These are phyloP conservation scores for Chenopodium berlandieri DNA, from an alignment of 148 eudicot species.

Conservation along the genomic window DNA sequence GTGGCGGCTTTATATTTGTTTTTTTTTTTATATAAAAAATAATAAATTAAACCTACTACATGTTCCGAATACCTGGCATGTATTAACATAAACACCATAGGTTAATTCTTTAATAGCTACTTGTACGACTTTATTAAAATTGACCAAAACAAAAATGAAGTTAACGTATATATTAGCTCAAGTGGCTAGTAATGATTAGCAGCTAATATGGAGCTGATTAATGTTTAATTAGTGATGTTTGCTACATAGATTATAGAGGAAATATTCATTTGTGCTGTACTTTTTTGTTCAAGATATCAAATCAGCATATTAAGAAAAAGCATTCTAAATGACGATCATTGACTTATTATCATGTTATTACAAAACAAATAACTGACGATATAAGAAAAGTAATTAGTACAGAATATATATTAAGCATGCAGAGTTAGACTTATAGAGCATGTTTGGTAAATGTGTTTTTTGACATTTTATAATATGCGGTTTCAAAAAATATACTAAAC, in stretches of 20 bases:
- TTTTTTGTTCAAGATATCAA: not conserved
- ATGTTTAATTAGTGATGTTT: not conserved
- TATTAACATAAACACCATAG: not conserved
- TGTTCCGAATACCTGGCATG: conserved; percentile 5
- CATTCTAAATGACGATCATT: no score
- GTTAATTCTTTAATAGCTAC: not conserved
- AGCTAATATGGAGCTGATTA: not conserved
- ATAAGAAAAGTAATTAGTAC: no score
- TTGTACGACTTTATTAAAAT: not conserved
- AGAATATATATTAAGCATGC: no score
- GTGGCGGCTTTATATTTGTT: not conserved
- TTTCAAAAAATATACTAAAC: no score
- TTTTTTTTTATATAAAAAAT: not conserved
- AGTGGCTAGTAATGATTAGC: not conserved
- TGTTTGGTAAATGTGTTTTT: no score
- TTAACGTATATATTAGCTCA: not conserved
- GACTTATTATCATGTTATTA: no score
- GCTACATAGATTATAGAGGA: not conserved
- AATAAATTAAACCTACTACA: not conserved
- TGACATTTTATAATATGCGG: no score
- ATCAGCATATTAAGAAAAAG: not conserved
- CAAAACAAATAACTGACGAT: no score
- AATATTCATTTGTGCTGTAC: not conserved
- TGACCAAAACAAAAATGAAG: not conserved
- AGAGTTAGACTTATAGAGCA: no score